Evolutionary conservation across 345 rosid genomes (phyloP).

Genomic region (Salix viminalis): DNA sequence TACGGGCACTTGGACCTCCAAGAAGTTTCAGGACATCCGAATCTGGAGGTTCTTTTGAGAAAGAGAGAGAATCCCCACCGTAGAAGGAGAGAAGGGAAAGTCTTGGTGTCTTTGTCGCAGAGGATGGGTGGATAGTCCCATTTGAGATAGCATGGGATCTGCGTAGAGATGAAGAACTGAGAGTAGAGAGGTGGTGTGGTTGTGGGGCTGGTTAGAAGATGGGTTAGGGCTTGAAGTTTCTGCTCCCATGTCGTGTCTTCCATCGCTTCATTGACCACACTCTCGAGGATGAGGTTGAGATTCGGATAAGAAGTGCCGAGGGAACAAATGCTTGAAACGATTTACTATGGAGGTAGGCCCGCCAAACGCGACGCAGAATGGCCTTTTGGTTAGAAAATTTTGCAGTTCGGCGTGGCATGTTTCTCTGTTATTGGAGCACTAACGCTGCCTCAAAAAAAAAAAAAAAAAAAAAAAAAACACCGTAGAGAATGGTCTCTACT

Average conservation of each 20-base stretch:
- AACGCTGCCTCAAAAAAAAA: too few relatives aligned
- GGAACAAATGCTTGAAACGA: not conserved
- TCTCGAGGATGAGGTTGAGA: conserved; percentile 6
- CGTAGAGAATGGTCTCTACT: too few relatives aligned
- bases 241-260: conserved; percentile 41
- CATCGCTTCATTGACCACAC: conserved; percentile 8
- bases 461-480: not conserved
- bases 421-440: too few relatives aligned
- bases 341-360: not conserved
- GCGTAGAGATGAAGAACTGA: conserved; percentile 46
- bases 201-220: conserved; percentile 52
- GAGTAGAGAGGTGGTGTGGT: conserved; percentile 47
- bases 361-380: not conserved
- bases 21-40: conserved; percentile 55
- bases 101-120: conserved; percentile 18
- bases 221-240: conserved; percentile 44
- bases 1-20: conserved; percentile 80
- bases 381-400: not conserved
- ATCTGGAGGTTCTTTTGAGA: conserved; percentile 45
- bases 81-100: conserved; percentile 30
- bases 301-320: not conserved
- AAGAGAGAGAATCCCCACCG: conserved; percentile 53
- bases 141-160: conserved; percentile 50
- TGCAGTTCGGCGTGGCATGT: too few relatives aligned
- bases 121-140: conserved; percentile 79